phyloP scores from a whole-genome alignment of 805 yeast species.

The Pichia pseudocactophila region DNA sequence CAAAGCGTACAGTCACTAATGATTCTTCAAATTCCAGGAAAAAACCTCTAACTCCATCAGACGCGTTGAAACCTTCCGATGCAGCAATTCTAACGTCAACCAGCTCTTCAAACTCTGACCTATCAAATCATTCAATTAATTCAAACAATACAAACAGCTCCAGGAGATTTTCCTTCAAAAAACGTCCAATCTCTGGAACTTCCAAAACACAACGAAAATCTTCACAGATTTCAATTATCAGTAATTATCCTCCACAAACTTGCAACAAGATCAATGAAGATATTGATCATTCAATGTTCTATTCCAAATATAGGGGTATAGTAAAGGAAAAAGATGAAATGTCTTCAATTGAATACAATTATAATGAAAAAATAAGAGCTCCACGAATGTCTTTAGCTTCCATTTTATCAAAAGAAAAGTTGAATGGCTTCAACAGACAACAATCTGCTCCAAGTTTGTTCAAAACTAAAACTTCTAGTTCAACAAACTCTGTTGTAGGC shows the following conservation, averaged over 20 bases:
- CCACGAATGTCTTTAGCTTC: slow-evolving; percentile 39
- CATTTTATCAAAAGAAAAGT: slow-evolving; percentile 12
- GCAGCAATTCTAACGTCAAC: neutral
- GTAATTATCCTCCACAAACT: slow-evolving; percentile 25
- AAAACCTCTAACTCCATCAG: slow-evolving; percentile 3
- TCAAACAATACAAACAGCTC: slow-evolving; percentile 1
- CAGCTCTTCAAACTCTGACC: neutral
- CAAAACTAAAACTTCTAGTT: slow-evolving; percentile 6
- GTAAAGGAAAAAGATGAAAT: slow-evolving; percentile 24
- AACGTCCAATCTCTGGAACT: slow-evolving; percentile 20
- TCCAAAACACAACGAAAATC: slow-evolving; percentile 11
- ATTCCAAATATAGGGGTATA: slow-evolving; percentile 25
- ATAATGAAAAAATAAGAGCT: slow-evolving; percentile 47
- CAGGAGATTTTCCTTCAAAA: slow-evolving; percentile 24
- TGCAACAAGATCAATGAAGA: slow-evolving; percentile 23
- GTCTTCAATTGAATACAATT: slow-evolving; percentile 31
- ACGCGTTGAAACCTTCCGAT: neutral
- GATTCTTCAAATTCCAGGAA: neutral
- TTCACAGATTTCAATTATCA: slow-evolving; percentile 23
- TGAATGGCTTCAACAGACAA: neutral
- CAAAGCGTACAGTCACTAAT: neutral
- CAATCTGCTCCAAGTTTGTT: slow-evolving; percentile 9
- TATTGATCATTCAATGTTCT: slow-evolving; percentile 24
- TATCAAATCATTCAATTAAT: neutral
- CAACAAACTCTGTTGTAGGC: slow-evolving; percentile 14